A percentile compares a stretch with the other conserved stretches of the same genome.
Evolutionary conservation across 371 early-diverging fungal genomes (phyloP).

Genomic region (Lichtheimia ornata): DNA sequence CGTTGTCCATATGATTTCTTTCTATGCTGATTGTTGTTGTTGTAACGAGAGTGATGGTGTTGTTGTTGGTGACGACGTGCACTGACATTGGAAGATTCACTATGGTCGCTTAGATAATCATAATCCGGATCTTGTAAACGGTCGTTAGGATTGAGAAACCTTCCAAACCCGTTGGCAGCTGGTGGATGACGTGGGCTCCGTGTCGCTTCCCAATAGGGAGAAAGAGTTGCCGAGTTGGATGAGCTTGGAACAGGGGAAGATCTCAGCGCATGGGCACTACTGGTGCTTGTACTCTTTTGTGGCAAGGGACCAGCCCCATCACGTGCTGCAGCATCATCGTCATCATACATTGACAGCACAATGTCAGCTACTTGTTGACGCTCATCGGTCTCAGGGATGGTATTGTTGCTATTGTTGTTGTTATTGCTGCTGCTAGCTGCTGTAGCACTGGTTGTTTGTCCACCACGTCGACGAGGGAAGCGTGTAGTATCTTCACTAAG

Average conservation of each 20-base stretch:
- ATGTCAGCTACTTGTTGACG: conserved; percentile 43
- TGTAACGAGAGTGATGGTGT: conserved; percentile 1
- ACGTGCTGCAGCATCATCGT: conserved; percentile 9
- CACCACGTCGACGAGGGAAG: conserved; percentile 36
- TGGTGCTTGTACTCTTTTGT: conserved; percentile 14
- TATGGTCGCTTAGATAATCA: conserved; percentile 63
- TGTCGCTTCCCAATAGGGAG: conserved; percentile 9
- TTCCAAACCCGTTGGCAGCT: conserved; percentile 22
- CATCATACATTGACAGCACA: conserved; percentile 56
- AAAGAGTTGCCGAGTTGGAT: conserved; percentile 23
- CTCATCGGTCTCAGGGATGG: conserved; percentile 60
- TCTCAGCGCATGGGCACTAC: conserved; percentile 8
- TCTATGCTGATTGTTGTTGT: conserved; percentile 15
- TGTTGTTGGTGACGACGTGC: conserved; percentile 20
- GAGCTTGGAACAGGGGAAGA: conserved; percentile 30
- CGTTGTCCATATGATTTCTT: conserved; percentile 15
- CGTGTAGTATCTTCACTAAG: conserved; percentile 35
- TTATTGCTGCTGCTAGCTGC: conserved; percentile 17
- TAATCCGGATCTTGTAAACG: conserved; percentile 34
- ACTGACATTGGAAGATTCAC: conserved; percentile 55
- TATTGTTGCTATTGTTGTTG: conserved; percentile 38
- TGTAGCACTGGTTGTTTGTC: background rate
- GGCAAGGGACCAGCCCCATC: conserved; percentile 4
- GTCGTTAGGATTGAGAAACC: conserved; percentile 43
- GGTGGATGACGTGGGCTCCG: conserved; percentile 8